These are phyloP conservation scores for Rhizopus microsporus DNA, from an alignment of 371 early-diverging fungal genomes.

Conservation along the genomic window DNA sequence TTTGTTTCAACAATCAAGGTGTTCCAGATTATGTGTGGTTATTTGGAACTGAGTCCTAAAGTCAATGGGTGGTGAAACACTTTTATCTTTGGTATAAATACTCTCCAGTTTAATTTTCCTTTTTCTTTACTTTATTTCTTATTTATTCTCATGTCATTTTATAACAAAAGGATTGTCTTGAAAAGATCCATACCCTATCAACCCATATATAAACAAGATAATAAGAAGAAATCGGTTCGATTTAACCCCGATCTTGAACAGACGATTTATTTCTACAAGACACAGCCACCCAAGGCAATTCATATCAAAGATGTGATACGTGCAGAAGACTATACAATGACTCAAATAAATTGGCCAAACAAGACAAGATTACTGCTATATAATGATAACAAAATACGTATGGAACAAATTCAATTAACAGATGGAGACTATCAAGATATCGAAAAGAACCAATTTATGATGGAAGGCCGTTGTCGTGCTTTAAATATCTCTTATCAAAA, in stretches of 20 bases:
- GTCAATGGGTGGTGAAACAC: no score
- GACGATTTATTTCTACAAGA: conserved; percentile 25
- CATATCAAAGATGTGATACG: conserved; percentile 33
- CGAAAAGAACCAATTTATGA: conserved; percentile 24
- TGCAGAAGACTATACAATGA: conserved; percentile 16
- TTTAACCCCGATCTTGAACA: conserved; percentile 23
- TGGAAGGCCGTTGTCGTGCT: conserved; percentile 67
- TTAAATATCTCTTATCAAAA: conserved; percentile 80
- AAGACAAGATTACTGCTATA: conserved; percentile 10
- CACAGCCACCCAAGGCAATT: conserved; percentile 48
- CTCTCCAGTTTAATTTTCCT: no score
- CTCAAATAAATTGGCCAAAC: conserved; percentile 19
- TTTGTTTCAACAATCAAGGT: no score
- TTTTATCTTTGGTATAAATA: no score
- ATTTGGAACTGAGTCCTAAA: no score
- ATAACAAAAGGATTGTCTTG: conserved; percentile 19
- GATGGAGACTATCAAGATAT: conserved; percentile 32
- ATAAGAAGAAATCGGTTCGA: conserved; percentile 30
- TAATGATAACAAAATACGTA: conserved; percentile 27
- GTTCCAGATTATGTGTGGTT: no score
- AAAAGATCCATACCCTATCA: conserved; percentile 19
- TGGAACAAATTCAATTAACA: conserved; percentile 32
- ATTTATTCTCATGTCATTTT: no score
- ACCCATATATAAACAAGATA: conserved; percentile 5
- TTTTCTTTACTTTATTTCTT: no score